Percentiles rank a stretch among this genome's conserved stretches.
phyloP scores from a whole-genome alignment of 768 basidiomycete genomes.

The Boletus subcaerulescens region DNA sequence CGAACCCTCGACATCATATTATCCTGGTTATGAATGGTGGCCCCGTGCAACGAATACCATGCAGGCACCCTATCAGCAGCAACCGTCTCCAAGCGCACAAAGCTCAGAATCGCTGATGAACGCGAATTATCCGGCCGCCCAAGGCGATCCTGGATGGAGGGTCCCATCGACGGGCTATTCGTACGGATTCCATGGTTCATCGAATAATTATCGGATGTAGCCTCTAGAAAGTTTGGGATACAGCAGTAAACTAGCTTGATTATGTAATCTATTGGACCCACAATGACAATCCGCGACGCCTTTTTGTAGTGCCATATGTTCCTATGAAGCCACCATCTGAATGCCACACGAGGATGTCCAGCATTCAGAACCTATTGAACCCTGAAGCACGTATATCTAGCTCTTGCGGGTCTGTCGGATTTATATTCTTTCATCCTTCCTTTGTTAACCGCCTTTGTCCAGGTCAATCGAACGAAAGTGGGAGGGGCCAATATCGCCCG shows the following conservation, averaged over 20 bases:
- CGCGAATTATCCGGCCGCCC: constrained; percentile 16
- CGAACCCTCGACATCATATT: constrained; percentile 49
- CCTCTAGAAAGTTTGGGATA: too few relatives aligned
- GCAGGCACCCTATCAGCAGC: constrained; percentile 16
- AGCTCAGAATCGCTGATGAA: constrained; percentile 8
- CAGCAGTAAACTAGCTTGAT: neutral
- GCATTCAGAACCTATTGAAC: constrained; percentile 54
- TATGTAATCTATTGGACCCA: constrained; percentile 35
- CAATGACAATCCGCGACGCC: constrained; percentile 23
- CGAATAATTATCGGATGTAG: constrained; percentile 24
- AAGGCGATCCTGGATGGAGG: constrained; percentile 23
- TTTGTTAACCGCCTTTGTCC: constrained; percentile 27
- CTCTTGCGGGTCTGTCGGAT: constrained; percentile 40
- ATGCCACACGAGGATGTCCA: constrained; percentile 46
- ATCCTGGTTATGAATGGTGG: constrained; percentile 65
- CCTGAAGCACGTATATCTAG: constrained; percentile 43
- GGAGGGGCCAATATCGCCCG: constrained; percentile 31
- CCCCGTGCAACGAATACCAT: constrained; percentile 35
- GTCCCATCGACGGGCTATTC: constrained; percentile 11
- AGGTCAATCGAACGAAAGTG: constrained; percentile 28
- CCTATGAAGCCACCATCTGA: constrained; percentile 14
- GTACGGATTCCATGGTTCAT: constrained; percentile 19
- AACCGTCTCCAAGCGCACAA: constrained; percentile 3
- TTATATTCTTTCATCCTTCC: constrained; percentile 3
- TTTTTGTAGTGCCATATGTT: constrained; percentile 1